These are phyloP conservation scores for Fusarium austroafricanum DNA, from an alignment of 2,329 filamentous ascomycete genomes.

Conservation along the genomic window DNA sequence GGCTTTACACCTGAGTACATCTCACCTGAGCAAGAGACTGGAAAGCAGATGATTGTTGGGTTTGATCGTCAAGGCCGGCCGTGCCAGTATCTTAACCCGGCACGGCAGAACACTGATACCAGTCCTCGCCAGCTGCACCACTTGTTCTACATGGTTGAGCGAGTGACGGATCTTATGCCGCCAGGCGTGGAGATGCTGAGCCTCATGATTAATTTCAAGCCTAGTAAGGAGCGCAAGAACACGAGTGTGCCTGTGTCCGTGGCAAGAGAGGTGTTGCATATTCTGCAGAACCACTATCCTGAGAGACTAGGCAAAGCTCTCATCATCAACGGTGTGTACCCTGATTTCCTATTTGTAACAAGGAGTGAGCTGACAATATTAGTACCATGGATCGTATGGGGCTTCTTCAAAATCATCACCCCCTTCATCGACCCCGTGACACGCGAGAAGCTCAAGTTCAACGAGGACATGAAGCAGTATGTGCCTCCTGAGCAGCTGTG, in stretches of 20 bases:
- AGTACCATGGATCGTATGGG: conserved; percentile 92
- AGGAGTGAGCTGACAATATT: conserved; percentile 1
- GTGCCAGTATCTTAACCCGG: conserved; percentile 90
- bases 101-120: conserved; percentile 90
- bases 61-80: conserved; percentile 89
- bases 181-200: conserved; percentile 87
- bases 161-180: conserved; percentile 87
- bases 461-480: conserved; percentile 87
- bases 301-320: conserved; percentile 90
- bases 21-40: conserved; percentile 93
- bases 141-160: conserved; percentile 95
- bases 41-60: conserved; percentile 91
- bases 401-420: conserved; percentile 96
- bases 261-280: conserved; percentile 85
- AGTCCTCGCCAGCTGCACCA: conserved; percentile 91
- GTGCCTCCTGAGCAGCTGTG: conserved; percentile 86
- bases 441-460: conserved; percentile 95
- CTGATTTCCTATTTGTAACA: background rate
- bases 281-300: conserved; percentile 95
- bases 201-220: conserved; percentile 91
- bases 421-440: conserved; percentile 97
- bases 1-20: conserved; percentile 87
- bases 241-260: conserved; percentile 78
- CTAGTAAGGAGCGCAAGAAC: conserved; percentile 78
- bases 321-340: conserved; percentile 80